Evolutionary conservation across 169 alveolate genomes (phyloP).

Genomic region (Eimeria zaria): DNA sequence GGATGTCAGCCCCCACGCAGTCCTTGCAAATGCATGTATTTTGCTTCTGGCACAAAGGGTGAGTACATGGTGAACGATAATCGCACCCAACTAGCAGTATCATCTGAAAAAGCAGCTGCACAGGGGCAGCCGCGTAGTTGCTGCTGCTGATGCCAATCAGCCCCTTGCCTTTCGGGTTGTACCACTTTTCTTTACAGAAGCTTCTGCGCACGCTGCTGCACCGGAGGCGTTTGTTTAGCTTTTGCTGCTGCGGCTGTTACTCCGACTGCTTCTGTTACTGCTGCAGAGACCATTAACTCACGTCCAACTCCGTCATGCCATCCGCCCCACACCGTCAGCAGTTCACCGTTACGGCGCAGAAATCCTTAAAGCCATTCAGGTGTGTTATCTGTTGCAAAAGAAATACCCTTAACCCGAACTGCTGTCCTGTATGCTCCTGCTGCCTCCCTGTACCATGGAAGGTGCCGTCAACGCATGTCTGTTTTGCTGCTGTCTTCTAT

Average conservation of each 20-base stretch:
- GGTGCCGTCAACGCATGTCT: not conserved
- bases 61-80: not conserved
- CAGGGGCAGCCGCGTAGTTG: not conserved
- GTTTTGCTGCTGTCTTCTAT: not conserved
- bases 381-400: not conserved
- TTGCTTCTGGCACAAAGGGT: constrained; percentile 75
- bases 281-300: constrained; percentile 57
- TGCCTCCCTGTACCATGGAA: not conserved
- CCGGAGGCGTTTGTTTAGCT: not conserved
- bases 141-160: not conserved
- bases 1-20: constrained; percentile 78
- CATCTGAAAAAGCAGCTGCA: not conserved
- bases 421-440: constrained; percentile 13
- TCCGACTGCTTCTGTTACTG: too few species aligned
- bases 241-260: constrained; percentile 40
- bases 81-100: not conserved
- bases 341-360: constrained; percentile 52
- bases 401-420: not conserved
- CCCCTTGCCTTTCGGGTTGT: not conserved
- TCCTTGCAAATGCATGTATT: constrained; percentile 53
- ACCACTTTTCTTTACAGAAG: not conserved
- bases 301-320: constrained; percentile 68
- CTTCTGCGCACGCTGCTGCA: not conserved
- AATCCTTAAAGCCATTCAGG: constrained; percentile 57
- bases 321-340: constrained; percentile 77